Evolutionary conservation across 2,329 filamentous ascomycete species (phyloP).

Genomic region (Rhytidhysteron rufulum): DNA sequence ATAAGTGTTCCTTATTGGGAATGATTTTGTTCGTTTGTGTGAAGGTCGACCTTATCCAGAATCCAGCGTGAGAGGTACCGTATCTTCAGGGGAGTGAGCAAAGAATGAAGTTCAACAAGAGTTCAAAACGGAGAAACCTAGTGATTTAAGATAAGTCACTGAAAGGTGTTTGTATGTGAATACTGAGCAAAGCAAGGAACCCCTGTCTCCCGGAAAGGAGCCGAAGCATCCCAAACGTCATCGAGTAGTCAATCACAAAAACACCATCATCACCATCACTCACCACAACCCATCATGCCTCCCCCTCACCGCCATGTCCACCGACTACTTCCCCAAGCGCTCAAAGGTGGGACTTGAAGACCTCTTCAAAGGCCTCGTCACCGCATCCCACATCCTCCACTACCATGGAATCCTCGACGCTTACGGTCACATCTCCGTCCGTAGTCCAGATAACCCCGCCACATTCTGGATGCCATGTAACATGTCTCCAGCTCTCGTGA

Average conservation of each 20-base stretch:
- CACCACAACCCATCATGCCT: not conserved
- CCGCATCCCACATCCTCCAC: conserved; percentile 52
- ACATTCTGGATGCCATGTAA: conserved; percentile 45
- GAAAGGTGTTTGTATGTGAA: too few relatives aligned
- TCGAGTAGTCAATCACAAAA: conserved; percentile 1
- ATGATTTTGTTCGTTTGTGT: too few relatives aligned
- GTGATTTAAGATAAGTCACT: too few relatives aligned
- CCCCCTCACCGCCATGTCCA: conserved; percentile 5
- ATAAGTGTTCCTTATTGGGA: too few relatives aligned
- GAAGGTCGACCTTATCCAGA: too few relatives aligned
- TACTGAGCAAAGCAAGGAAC: too few relatives aligned
- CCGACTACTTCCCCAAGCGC: conserved; percentile 33
- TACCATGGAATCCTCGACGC: conserved; percentile 50
- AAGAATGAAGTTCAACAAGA: too few relatives aligned
- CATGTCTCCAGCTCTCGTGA: conserved; percentile 43
- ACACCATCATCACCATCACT: not conserved
- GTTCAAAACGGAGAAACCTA: too few relatives aligned
- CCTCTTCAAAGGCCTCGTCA: conserved; percentile 39
- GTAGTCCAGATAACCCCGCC: conserved; percentile 45
- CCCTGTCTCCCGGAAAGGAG: too few relatives aligned
- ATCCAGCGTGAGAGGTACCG: too few relatives aligned
- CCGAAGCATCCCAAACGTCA: too few relatives aligned
- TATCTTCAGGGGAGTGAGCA: too few relatives aligned
- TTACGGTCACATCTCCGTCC: conserved; percentile 53
- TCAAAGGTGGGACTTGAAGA: conserved; percentile 35